Evolutionary conservation across 1,284 basidiomycete species (phyloP), one percentile per base, ranked within the genome.

Genomic region (Ceratobasidium theobromae): DNA sequence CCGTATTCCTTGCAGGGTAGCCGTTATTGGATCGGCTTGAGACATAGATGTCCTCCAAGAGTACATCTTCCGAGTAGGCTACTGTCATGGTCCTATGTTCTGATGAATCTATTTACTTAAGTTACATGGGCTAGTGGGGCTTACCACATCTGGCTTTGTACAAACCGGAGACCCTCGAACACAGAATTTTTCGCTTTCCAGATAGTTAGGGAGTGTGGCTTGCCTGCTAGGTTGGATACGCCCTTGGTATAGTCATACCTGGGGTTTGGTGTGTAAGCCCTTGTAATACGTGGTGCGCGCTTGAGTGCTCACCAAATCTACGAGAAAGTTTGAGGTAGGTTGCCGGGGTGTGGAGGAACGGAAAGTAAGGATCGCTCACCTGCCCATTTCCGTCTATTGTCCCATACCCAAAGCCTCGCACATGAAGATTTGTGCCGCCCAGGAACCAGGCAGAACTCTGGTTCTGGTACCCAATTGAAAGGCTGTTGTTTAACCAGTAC

Each of bases 111-210:
- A n/a, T 23, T 4, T 14, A 27, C 16, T 45, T 21, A 6, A 45
- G n/a, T 28, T 12, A 32, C 2, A 12, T 3, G 27, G 11, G n/a
- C 16, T n/a, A 16, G n/a, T 23, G 38, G 21, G n/a, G 32, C 60
- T 43, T 25, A 52, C 76, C 76, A 77, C 66, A 76, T 76, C 66
- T 77, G 75, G 21, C 73, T 76, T 66, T 77, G 76, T 40, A 76
- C 73, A 45, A 77, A 75, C 30, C 75, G 72, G 25, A 77, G 58
- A 4, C 73, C 74, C 11, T 69, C 69, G 53, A 76, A 76, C 12
- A 71, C 67, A 12, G 75, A 75, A 30, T 75, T 69, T 11, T 72
- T 75, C 11, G 74, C 73, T 40, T 75, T 73, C 33, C 72, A 71
- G 40, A 76, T 73, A 33, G 74, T 72, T 28, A 77, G 60, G 23